A percentile compares a stretch with the other conserved stretches of the same genome.
Evolutionary conservation across 1,284 basidiomycete genomes (phyloP).

Genomic region (Rhodotorula sp.): DNA sequence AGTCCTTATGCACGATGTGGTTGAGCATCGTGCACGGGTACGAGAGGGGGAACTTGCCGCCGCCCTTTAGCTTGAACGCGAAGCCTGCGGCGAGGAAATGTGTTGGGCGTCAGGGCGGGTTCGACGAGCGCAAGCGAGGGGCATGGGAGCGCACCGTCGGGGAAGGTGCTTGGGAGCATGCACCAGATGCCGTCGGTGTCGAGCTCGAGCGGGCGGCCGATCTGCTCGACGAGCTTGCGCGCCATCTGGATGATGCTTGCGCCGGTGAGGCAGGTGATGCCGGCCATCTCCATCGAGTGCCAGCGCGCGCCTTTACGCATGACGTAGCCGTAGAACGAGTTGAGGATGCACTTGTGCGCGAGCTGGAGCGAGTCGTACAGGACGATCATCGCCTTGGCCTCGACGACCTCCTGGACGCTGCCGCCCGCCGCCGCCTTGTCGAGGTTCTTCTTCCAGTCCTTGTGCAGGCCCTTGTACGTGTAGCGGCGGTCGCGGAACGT

Average conservation of each 20-base stretch:
- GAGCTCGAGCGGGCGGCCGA: slow-evolving; percentile 93
- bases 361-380: slow-evolving; percentile 99
- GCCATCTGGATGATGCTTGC: slow-evolving; percentile 99
- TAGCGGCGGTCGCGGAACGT: slow-evolving; percentile 97
- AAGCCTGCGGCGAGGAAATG: slow-evolving; percentile 62
- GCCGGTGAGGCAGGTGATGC: slow-evolving; percentile 98
- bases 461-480: slow-evolving; percentile 98
- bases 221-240: slow-evolving; percentile 94
- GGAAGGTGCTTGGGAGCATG: slow-evolving; percentile 97
- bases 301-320: slow-evolving; percentile 99
- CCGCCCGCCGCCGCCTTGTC: slow-evolving; percentile 72
- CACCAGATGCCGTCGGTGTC: slow-evolving; percentile 99
- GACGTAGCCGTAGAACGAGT: slow-evolving; percentile 99
- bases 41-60: slow-evolving; percentile 88
- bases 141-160: slow-evolving; percentile 61
- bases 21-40: slow-evolving; percentile 99
- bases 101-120: background rate
- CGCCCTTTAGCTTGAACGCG: slow-evolving; percentile 84
- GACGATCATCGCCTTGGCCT: slow-evolving; percentile 99
- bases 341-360: slow-evolving; percentile 99
- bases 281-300: slow-evolving; percentile 99
- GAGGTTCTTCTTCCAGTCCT: slow-evolving; percentile 99
- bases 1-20: slow-evolving; percentile 90
- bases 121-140: background rate
- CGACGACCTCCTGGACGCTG: slow-evolving; percentile 82